A percentile compares a stretch with the other conserved stretches of the same genome.
Conservation (phyloP, 441 rosid genomes). For the Adansonia grandidieri region DNA sequence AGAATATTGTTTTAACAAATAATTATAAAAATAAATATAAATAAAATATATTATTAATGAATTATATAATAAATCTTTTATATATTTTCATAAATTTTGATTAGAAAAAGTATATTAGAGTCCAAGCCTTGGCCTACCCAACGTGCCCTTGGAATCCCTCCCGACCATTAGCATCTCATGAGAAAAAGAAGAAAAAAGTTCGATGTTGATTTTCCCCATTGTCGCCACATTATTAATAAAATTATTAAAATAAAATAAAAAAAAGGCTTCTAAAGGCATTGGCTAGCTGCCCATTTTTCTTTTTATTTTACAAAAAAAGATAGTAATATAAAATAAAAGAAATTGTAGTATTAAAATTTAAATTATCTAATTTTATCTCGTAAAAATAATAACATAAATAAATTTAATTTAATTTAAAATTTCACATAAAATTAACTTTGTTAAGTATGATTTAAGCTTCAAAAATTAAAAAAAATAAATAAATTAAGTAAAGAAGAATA, state of each 20-base stretch:
- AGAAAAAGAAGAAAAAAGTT: slow-evolving; percentile 8
- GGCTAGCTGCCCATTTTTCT: neutral
- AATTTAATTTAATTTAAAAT: too few species aligned
- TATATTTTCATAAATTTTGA: slow-evolving; percentile 15
- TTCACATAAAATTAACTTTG: neutral
- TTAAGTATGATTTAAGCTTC: neutral
- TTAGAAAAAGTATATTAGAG: neutral
- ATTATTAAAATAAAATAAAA: too few species aligned
- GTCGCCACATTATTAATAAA: slow-evolving; percentile 6
- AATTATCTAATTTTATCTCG: too few species aligned
- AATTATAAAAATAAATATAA: too few species aligned
- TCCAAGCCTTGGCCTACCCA: neutral
- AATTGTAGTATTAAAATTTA: too few species aligned
- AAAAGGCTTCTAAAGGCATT: neutral
- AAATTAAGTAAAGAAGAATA: neutral
- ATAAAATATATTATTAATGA: too few species aligned
- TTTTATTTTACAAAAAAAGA: too few species aligned
- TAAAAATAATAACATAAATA: too few species aligned
- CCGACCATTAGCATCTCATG: slow-evolving; percentile 35
- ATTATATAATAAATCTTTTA: too few species aligned
- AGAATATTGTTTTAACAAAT: too few species aligned
- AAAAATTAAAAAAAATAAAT: neutral
- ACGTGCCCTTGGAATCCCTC: slow-evolving; percentile 31
- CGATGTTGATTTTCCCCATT: slow-evolving; percentile 27
- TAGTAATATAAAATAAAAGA: too few species aligned